Conservation (phyloP, 2,329 filamentous ascomycete species). For the Aspergillus spinulosporus region DNA sequence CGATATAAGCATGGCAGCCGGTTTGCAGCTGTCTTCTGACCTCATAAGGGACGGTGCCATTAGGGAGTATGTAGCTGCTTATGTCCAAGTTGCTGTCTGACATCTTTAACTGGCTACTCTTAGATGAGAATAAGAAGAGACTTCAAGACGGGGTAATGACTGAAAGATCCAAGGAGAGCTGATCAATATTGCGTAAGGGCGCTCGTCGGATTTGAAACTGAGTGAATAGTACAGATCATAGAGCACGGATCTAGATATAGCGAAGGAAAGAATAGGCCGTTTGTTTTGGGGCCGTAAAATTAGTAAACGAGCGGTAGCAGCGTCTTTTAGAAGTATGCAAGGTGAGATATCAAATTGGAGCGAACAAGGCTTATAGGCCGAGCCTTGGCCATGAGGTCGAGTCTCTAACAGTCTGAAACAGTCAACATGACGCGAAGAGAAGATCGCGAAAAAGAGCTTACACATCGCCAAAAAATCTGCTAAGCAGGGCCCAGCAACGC, state of each 20-base stretch:
- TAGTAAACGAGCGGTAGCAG: constrained; percentile 1
- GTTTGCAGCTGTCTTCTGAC: constrained; percentile 15
- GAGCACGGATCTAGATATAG: constrained; percentile 2
- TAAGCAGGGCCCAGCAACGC: background rate
- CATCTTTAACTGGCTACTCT: constrained; percentile 8
- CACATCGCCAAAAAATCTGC: constrained; percentile 3
- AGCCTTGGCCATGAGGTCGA: background rate
- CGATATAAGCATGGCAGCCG: constrained; percentile 31
- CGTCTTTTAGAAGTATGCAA: background rate
- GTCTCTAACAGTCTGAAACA: constrained; percentile 1
- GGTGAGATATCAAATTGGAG: constrained; percentile 1
- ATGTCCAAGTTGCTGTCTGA: background rate
- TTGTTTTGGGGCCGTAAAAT: background rate
- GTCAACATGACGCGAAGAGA: background rate
- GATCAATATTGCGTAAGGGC: background rate
- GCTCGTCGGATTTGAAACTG: background rate
- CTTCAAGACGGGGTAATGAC: background rate
- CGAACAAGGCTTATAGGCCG: background rate
- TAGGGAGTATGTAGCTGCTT: background rate
- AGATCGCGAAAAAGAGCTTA: background rate
- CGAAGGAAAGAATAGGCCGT: constrained; percentile 1
- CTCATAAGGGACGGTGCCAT: constrained; percentile 10
- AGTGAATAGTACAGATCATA: background rate
- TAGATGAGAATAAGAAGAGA: background rate
- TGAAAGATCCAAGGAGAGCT: background rate